phyloP scores from a whole-genome alignment of 2,329 filamentous ascomycete genomes.

The Monosporascus sp. region DNA sequence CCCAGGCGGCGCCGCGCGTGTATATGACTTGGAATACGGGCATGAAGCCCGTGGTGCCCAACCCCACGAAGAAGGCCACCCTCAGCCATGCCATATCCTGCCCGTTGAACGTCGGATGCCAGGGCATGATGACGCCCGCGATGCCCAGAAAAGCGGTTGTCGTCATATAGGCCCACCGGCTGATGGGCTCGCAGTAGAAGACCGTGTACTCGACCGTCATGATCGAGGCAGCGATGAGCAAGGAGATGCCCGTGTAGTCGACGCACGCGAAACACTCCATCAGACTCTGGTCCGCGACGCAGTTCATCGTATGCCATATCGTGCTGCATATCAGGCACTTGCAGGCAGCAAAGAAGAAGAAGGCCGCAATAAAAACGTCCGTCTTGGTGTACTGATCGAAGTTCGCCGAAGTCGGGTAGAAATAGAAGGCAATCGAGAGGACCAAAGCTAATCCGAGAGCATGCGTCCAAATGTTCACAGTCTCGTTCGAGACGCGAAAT shows the following conservation, averaged over 20 bases:
- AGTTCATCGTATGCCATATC: constrained; percentile 99
- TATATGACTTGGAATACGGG: constrained; percentile 79
- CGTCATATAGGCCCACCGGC: constrained; percentile 79
- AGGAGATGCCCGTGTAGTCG: constrained; percentile 94
- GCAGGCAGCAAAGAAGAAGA: constrained; percentile 94
- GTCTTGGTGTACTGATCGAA: constrained; percentile 82
- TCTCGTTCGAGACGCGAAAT: constrained; percentile 84
- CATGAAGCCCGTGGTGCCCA: constrained; percentile 83
- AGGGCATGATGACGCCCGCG: constrained; percentile 85
- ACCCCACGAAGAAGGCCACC: constrained; percentile 84
- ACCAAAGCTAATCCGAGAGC: constrained; percentile 84
- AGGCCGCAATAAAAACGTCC: constrained; percentile 83
- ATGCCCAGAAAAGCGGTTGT: constrained; percentile 77
- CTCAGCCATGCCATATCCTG: constrained; percentile 88
- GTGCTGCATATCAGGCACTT: constrained; percentile 93
- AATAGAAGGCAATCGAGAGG: constrained; percentile 85
- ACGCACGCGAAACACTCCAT: constrained; percentile 96
- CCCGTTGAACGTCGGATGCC: constrained; percentile 93
- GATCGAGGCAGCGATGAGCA: constrained; percentile 92
- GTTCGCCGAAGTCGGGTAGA: constrained; percentile 83
- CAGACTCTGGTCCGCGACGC: constrained; percentile 81
- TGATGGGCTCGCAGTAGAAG: constrained; percentile 93
- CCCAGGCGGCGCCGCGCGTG: constrained; percentile 73
- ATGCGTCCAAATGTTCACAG: constrained; percentile 98
- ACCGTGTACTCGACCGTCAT: constrained; percentile 98